Conservation (phyloP, 2,329 filamentous ascomycete species). For the Beauveria sp. region DNA sequence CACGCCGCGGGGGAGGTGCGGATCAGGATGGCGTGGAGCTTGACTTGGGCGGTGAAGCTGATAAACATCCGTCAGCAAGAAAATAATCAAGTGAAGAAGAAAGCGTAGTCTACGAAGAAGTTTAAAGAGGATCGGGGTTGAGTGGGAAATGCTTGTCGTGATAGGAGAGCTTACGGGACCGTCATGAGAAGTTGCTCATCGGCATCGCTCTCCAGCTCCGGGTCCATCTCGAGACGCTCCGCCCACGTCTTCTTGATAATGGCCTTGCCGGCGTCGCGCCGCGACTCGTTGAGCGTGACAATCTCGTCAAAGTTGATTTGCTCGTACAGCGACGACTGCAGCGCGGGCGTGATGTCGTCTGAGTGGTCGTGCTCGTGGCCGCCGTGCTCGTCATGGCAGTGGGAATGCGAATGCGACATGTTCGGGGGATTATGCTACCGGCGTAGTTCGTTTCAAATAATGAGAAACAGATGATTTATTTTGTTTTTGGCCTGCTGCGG, state of each 20-base stretch:
- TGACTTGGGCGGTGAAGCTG: conserved; percentile 89
- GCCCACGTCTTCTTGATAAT: conserved; percentile 89
- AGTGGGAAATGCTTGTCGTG: neutral
- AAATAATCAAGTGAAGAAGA: neutral
- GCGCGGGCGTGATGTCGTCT: conserved; percentile 84
- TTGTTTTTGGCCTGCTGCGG: neutral
- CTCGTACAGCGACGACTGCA: conserved; percentile 85
- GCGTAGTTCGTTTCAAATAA: neutral
- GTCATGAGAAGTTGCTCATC: conserved; percentile 94
- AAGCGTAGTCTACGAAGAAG: neutral
- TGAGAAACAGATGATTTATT: neutral
- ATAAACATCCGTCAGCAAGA: neutral
- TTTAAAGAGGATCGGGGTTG: neutral
- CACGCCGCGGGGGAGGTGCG: conserved; percentile 64
- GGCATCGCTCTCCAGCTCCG: conserved; percentile 75
- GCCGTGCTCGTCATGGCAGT: conserved; percentile 45
- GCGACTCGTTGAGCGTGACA: conserved; percentile 74
- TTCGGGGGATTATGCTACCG: neutral
- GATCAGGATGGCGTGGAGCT: conserved; percentile 81
- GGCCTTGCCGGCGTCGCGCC: conserved; percentile 58
- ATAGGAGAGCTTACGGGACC: conserved; percentile 59
- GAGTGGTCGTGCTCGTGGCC: conserved; percentile 70
- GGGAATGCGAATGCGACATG: conserved; percentile 31
- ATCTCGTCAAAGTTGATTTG: conserved; percentile 87
- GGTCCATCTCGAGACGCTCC: conserved; percentile 61